Conservation (phyloP, 306 rosid genomes). For the Malus orientalis region DNA sequence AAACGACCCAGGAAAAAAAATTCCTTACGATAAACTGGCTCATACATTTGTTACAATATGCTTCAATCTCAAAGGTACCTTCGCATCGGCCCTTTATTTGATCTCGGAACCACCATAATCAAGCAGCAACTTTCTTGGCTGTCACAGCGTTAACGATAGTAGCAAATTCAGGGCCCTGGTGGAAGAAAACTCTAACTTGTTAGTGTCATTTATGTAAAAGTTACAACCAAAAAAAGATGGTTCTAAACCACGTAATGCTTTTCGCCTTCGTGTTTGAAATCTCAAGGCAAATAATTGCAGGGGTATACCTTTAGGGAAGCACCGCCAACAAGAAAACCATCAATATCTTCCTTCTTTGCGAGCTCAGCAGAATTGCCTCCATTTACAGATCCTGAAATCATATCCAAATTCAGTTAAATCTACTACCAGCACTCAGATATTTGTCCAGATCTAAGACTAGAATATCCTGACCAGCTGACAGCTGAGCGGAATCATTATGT, state of each 20-base stretch:
- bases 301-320: slow-evolving; percentile 81
- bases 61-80: slow-evolving; percentile 17
- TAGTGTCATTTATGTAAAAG: background rate
- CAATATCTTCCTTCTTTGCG: slow-evolving; percentile 91
- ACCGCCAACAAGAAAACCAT: slow-evolving; percentile 97
- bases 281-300: background rate
- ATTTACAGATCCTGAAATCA: slow-evolving; percentile 79
- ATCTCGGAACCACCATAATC: slow-evolving; percentile 29
- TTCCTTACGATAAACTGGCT: slow-evolving; percentile 12
- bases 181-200: slow-evolving; percentile 16
- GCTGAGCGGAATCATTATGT: background rate
- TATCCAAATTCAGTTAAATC: background rate
- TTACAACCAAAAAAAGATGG: background rate
- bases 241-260: background rate
- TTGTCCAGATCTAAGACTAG: background rate
- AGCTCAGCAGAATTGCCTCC: slow-evolving; percentile 88
- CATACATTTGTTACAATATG: slow-evolving; percentile 14
- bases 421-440: background rate
- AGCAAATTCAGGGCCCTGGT: slow-evolving; percentile 93
- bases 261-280: background rate
- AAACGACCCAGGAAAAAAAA: slow-evolving; percentile 8
- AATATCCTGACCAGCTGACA: background rate
- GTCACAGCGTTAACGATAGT: slow-evolving; percentile 77
- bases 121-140: slow-evolving; percentile 89
- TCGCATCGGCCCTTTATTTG: slow-evolving; percentile 12